Conservation (phyloP, 208 protist species). For the Leishmania lainsoni region DNA sequence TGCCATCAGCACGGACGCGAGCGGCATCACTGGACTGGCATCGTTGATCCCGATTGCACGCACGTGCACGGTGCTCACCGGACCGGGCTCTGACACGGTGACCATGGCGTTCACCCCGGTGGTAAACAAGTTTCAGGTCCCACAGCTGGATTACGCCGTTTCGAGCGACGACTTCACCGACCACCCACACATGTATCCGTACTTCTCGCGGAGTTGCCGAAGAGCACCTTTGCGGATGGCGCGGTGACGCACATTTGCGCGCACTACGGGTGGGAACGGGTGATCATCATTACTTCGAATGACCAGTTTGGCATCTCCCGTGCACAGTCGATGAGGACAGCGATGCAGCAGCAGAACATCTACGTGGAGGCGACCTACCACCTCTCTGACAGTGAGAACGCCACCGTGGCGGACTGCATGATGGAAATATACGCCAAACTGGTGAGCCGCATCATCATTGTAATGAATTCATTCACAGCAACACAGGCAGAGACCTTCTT, state of each 20-base stretch:
- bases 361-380: conserved; percentile 72
- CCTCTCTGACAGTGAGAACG: conserved; percentile 34
- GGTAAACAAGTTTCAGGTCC: conserved; percentile 76
- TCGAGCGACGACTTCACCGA: conserved; percentile 63
- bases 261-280: conserved; percentile 83
- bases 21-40: conserved; percentile 67
- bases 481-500: conserved; percentile 70
- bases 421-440: conserved; percentile 67
- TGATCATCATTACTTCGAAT: conserved; percentile 66
- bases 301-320: conserved; percentile 65
- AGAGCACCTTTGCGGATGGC: conserved; percentile 51
- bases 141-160: conserved; percentile 79
- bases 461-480: conserved; percentile 50
- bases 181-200: conserved; percentile 65
- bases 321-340: conserved; percentile 39
- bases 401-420: conserved; percentile 35
- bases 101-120: conserved; percentile 67
- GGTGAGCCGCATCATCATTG: conserved; percentile 71
- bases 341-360: conserved; percentile 68
- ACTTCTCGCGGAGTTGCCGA: conserved; percentile 76
- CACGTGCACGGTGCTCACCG: conserved; percentile 70
- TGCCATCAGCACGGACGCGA: conserved; percentile 65
- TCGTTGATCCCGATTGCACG: conserved; percentile 70
- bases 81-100: conserved; percentile 58
- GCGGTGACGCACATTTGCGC: conserved; percentile 65